phyloP scores from a whole-genome alignment of 371 early-diverging fungal genomes.

The Mucor velutinosus region DNA sequence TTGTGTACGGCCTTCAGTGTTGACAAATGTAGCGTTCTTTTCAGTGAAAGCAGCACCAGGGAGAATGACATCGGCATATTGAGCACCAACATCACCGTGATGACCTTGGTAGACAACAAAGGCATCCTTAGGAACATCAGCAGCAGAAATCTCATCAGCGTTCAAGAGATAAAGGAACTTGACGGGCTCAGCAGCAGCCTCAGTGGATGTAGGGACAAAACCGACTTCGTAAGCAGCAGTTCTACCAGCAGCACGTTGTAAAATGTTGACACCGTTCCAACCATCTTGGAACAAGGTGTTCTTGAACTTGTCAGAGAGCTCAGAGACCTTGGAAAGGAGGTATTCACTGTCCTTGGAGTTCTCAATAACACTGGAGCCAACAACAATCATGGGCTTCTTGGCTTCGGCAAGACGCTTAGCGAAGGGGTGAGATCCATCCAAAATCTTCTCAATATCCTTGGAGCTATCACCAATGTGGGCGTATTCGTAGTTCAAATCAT shows the following conservation, averaged over 20 bases:
- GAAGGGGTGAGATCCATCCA: conserved; percentile 77
- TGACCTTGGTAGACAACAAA: conserved; percentile 99
- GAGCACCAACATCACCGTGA: conserved; percentile 96
- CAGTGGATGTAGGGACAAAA: conserved; percentile 66
- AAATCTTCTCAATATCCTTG: conserved; percentile 70
- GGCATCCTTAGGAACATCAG: conserved; percentile 84
- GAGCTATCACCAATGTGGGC: conserved; percentile 79
- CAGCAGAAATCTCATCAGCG: conserved; percentile 82
- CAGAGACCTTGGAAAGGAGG: conserved; percentile 70
- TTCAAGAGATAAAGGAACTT: conserved; percentile 91
- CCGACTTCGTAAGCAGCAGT: conserved; percentile 94
- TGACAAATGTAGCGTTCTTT: conserved; percentile 89
- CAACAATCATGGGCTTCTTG: conserved; percentile 90
- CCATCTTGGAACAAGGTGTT: conserved; percentile 71
- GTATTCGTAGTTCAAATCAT: conserved; percentile 90
- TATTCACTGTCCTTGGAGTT: conserved; percentile 70
- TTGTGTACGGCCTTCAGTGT: conserved; percentile 96
- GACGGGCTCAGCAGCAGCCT: conserved; percentile 43
- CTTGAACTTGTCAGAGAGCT: conserved; percentile 71
- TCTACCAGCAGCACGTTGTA: conserved; percentile 88
- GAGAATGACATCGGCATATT: conserved; percentile 93
- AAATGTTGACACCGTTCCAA: conserved; percentile 91
- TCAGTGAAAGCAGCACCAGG: conserved; percentile 98
- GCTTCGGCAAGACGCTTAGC: conserved; percentile 76
- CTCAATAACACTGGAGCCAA: conserved; percentile 85